Base-by-base conservation (phyloP, 331 rosid species). In the Quercus lobata region DNA sequence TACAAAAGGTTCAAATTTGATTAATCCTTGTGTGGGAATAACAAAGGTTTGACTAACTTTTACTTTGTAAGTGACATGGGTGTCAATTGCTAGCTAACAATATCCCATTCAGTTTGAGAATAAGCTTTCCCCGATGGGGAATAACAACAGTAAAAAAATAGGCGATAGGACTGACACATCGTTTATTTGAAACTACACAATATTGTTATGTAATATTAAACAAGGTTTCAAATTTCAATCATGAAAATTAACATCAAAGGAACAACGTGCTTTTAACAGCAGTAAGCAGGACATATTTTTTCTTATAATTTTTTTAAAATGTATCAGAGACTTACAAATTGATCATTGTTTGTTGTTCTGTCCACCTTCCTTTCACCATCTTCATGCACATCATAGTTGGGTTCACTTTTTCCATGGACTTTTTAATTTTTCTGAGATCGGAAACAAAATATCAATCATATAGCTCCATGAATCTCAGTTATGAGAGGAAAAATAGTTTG, bases 321-420 rank as follows among this genome's bases (percentile, higher is more conserved):
- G 71, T 30, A 34, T 58, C 15, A 52, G 30, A 30, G 57, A 80
- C 92, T 84, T 85, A 86, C 95, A 71, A 74, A 84, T 78, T 57
- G 44, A 46, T 84, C 75, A 17, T 35, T 71, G 21, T 11, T 83
- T 49, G 44, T 32, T 80, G 57, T 81, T 83, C 57, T 83, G 63
- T 71, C 34, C 32, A 57, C 17, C 73, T 80, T 87, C 81, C 73
- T 82, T 60, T 83, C 84, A 49, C 83, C 57, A 70, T 79, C 46
- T 78, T 83, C 86, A 71, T 57, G 83, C 72, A 27, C 21, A 68
- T 71, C 79, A 74, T 72, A 71, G 53, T 86, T 85, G 54, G 61
- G 71, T 66, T 81, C 91, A 75, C 60, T 69, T 78, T 66, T 62
- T 69, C 75, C 77, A 5, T 53, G 76, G 80, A 66, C 30, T 29